Evolutionary conservation across 2,329 filamentous ascomycete genomes (phyloP), one percentile per base, ranked within the genome.

Genomic region (Tolypocladium sp.): DNA sequence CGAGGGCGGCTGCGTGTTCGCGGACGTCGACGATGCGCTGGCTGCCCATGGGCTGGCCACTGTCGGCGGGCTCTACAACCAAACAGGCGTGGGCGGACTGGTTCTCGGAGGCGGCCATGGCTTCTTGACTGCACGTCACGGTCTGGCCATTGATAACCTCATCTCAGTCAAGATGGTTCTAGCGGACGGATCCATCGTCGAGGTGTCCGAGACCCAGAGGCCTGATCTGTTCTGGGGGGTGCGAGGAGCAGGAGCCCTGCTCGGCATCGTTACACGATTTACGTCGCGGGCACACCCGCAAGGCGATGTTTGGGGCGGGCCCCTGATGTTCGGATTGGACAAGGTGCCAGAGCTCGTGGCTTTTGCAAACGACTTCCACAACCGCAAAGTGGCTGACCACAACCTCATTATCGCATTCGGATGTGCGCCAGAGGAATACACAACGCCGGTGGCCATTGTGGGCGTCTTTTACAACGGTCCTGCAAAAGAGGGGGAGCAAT

Each of bases 61-160:
- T 1, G 81, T 86, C 0, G 84, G 83, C 12, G 85, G 85, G 3
- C 85, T 83, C 0, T 82, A 87, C 20, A 82, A 82, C 52, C 81
- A 86, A 62, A 87, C 84, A 1, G 85, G 85, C 8, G 80, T 87
- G 7, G 84, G 82, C 2, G 85, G 82, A 0, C 71, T 87, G 17
- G 78, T 80, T 0, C 67, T 86, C 1, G 82, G 82, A 1, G 83
- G 83, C 33, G 84, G 84, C 1, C 83, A 82, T 64, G 83, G 85
- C 1, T 79, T 79, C 69, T 70, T 87, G n/a, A 79, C 76, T 33
- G 79, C 81, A 0, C 71, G 73, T 35, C 73, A 83, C 57, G 86
- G 86, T 0, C 73, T 87, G 15, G 64, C 73, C 7, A 68, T 76
- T 15, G 78, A 81, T 61, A 70, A 71, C n/a, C 66, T 81, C 6